These are phyloP conservation scores for Medicago ruthenica DNA, from an alignment of 306 rosid species.

Conservation along the genomic window DNA sequence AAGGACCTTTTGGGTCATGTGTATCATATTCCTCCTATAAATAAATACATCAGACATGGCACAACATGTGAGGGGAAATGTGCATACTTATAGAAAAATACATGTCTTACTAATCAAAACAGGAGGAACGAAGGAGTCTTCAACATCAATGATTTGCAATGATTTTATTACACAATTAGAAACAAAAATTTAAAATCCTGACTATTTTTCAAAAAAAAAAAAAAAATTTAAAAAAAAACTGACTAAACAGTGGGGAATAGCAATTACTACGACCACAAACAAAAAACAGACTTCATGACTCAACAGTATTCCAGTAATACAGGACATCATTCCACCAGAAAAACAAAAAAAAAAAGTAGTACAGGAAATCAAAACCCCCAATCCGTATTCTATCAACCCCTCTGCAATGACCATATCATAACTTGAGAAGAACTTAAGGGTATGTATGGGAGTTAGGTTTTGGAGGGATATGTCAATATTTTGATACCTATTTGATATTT, in stretches of 20 bases:
- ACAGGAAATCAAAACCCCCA: conserved; percentile 17
- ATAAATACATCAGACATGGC: conserved; percentile 27
- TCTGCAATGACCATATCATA: not conserved
- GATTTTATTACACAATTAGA: not conserved
- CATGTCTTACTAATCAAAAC: conserved; percentile 27
- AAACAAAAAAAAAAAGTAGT: not conserved
- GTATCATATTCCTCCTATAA: conserved; percentile 69
- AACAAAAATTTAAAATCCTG: conserved; percentile 20
- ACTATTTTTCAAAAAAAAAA: not conserved
- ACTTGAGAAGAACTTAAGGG: conserved; percentile 14
- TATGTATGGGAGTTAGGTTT: too few relatives aligned
- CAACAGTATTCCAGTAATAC: not conserved
- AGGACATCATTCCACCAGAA: not conserved
- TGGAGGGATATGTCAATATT: too few relatives aligned
- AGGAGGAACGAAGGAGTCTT: conserved; percentile 16
- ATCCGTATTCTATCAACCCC: not conserved
- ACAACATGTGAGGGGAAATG: conserved; percentile 2
- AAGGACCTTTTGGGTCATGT: conserved; percentile 69
- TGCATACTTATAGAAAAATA: conserved; percentile 2
- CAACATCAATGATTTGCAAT: conserved; percentile 7
- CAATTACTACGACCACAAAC: not conserved
- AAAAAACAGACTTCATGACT: not conserved
- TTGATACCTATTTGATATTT: too few relatives aligned
- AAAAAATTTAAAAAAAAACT: conserved; percentile 7
- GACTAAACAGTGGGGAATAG: not conserved